phyloP scores from a whole-genome alignment of 495 filamentous ascomycete genomes.

The Talaromyces borbonicus region DNA sequence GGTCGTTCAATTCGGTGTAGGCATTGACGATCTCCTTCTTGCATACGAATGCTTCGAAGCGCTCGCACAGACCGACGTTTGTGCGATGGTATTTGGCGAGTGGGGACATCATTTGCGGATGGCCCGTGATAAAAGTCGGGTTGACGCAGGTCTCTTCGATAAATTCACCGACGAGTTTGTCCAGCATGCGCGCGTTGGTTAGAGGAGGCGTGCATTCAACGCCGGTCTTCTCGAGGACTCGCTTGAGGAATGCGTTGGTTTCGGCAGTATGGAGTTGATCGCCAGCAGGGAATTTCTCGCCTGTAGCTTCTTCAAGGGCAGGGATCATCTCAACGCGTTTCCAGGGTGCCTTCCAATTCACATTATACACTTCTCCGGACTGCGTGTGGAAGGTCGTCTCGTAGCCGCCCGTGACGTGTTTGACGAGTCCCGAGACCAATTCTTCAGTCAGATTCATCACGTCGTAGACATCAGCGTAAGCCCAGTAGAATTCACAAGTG shows the following conservation, averaged over 20 bases:
- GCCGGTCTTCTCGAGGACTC: constrained; percentile 74
- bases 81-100: constrained; percentile 88
- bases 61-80: constrained; percentile 78
- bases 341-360: constrained; percentile 97
- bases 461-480: constrained; percentile 88
- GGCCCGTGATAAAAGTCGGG: constrained; percentile 90
- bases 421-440: constrained; percentile 83
- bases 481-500: constrained; percentile 94
- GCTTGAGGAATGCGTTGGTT: constrained; percentile 77
- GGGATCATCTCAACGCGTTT: constrained; percentile 94
- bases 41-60: constrained; percentile 95
- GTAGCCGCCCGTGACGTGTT: constrained; percentile 77
- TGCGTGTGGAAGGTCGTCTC: constrained; percentile 76
- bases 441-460: constrained; percentile 92
- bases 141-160: constrained; percentile 90
- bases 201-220: constrained; percentile 83
- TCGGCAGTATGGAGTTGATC: constrained; percentile 83
- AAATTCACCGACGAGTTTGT: constrained; percentile 93
- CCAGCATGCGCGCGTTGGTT: constrained; percentile 95
- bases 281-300: constrained; percentile 85
- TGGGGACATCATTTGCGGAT: constrained; percentile 96
- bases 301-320: constrained; percentile 76
- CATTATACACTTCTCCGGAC: constrained; percentile 69
- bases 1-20: constrained; percentile 97
- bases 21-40: constrained; percentile 96